Evolutionary conservation across 176 grass and related monocot genomes (phyloP).

Genomic region (Poa pratensis): DNA sequence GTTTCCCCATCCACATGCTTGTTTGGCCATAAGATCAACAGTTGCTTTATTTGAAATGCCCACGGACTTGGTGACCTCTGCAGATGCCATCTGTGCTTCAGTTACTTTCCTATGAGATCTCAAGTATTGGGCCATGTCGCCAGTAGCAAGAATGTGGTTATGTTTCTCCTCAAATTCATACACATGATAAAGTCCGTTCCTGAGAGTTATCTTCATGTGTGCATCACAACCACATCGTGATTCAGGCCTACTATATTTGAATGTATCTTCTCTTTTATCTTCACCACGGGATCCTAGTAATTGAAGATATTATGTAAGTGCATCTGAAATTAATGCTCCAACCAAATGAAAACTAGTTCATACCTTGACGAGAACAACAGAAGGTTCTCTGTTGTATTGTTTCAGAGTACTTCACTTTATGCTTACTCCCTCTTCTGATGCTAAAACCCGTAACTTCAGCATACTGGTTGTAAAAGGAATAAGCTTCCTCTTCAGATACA

Average conservation of each 20-base stretch:
- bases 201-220: background rate
- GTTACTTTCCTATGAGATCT: constrained; percentile 32
- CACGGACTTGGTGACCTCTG: background rate
- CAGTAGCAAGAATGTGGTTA: background rate
- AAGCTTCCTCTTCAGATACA: too few relatives aligned
- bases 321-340: too few relatives aligned
- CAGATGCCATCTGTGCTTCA: constrained; percentile 1
- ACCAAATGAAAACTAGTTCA: too few relatives aligned
- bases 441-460: background rate
- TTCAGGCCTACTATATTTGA: background rate
- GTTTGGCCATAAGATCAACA: too few relatives aligned
- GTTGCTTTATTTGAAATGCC: background rate
- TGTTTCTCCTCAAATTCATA: background rate
- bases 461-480: background rate
- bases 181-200: background rate
- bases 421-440: background rate
- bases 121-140: background rate
- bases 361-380: background rate
- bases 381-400: background rate
- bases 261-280: background rate
- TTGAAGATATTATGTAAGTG: background rate
- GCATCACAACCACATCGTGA: background rate
- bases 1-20: too few relatives aligned
- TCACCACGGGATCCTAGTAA: background rate
- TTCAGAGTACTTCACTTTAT: background rate